Conservation (phyloP, 495 filamentous ascomycete species). For the Penicillium canariense region DNA sequence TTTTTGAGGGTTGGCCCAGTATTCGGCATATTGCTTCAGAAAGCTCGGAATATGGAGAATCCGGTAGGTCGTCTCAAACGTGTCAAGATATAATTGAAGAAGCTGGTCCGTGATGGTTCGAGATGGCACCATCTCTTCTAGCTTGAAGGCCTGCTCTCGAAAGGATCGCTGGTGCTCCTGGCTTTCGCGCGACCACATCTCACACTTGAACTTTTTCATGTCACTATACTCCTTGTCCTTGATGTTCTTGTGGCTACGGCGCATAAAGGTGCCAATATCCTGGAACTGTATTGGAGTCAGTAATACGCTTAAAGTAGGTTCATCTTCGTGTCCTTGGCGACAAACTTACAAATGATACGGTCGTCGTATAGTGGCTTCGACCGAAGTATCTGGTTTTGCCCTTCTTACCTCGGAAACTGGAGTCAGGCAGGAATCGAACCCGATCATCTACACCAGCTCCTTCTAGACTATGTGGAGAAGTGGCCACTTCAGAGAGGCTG, state of each 20-base stretch:
- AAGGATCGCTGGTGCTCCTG: conserved; percentile 37
- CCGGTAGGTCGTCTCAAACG: conserved; percentile 55
- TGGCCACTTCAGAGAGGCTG: conserved; percentile 18
- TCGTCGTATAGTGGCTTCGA: conserved; percentile 43
- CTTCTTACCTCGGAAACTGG: conserved; percentile 48
- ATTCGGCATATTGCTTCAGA: conserved; percentile 48
- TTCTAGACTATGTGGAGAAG: conserved; percentile 19
- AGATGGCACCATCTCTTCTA: conserved; percentile 46
- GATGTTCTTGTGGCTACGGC: conserved; percentile 30
- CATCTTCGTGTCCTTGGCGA: background rate
- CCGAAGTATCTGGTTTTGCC: conserved; percentile 50
- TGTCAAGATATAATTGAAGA: conserved; percentile 52
- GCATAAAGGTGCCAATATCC: conserved; percentile 45
- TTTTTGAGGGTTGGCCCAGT: conserved; percentile 43
- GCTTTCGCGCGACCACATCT: conserved; percentile 36
- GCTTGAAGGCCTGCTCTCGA: conserved; percentile 39
- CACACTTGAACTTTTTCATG: conserved; percentile 34
- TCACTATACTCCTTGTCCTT: conserved; percentile 32
- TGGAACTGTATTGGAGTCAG: conserved; percentile 41
- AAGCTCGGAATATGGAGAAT: conserved; percentile 60
- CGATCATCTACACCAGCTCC: conserved; percentile 32
- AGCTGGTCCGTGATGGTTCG: conserved; percentile 50
- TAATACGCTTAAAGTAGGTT: background rate
- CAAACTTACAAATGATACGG: conserved; percentile 46
- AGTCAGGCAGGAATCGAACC: conserved; percentile 30